Evolutionary conservation across 1,284 basidiomycete species (phyloP), one percentile per base, ranked within the genome.

Genomic region (Hemileia vastatrix): DNA sequence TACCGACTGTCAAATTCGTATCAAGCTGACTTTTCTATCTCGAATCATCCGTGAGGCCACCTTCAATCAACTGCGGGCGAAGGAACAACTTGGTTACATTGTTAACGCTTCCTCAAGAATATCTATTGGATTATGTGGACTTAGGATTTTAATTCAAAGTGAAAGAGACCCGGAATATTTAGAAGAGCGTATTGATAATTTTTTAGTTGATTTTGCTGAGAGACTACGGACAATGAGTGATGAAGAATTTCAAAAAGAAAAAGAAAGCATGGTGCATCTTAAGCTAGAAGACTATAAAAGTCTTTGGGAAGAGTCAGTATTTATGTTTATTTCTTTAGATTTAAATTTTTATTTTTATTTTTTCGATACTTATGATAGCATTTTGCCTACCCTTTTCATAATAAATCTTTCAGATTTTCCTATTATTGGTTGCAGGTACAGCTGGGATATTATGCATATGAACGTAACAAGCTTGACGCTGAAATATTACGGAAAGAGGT

Each of bases 51-150:
- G 81, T 8, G 95, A 98, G 72, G 93, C 94, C 0, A 83, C 86
- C n/a, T 99, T 98, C 78, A 87, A 95, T 72, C 80, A 86, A 40
- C 82, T 99, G 45, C 85, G 95, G n/a, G 97, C 94, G 1, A 86
- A 92, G 76, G 91, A 98, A 76, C 95, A 98, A 76, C 82, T 99
- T 0, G 95, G 95, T 9, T 98, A 99, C 75, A 81, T 94, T 54
- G 90, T 91, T 18, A 52, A 65, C 49, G 43, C 45, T 82, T 79
- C 53, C 24, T n/a, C 64, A 2, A 64, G 71, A 44, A 63, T 82
- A 24, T 84, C 86, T 9, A 79, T 81, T 2, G 86, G 84, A 40
- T 82, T 86, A 61, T 82, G 83, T 68, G 93, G 91, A 8, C 78
- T 95, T 68, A 83, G 89, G n/a, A 83, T 98, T 57, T 79, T 93